Base-by-base conservation (phyloP, 225 moss, liverwort and hornwort genomes). In the Climacium dendroides region DNA sequence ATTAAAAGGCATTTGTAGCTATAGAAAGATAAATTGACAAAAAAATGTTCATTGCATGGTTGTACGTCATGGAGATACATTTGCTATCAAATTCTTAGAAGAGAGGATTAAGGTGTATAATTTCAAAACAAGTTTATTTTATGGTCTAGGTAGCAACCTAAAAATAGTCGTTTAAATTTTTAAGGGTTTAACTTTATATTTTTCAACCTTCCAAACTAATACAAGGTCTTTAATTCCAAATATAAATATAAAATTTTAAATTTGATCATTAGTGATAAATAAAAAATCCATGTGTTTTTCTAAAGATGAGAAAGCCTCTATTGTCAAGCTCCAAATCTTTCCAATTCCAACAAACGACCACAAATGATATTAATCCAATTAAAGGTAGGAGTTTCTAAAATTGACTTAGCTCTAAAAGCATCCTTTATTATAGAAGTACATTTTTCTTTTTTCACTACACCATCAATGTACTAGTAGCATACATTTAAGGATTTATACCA, bases 371-470 rank as follows among this genome's bases (percentile, higher is more conserved):
- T 45, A 45, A 45, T 8, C 8, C 6, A 45, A 45, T 45, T 45
- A 17, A 7, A 7, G 5, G 5, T 69, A 15, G 14, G 24, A 69
- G 1, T 1, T 2, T 7, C 25, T 24, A 24, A 24, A 14, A 23
- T 14, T 39, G 13, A 69, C 24, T 3, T 24, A 3, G 7, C 15
- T 39, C 41, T 69, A 13, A 14, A 69, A 15, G 25, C 0, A 0
- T 15, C 5, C 1, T 15, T 2, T 15, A 15, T 26, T 0, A 1
- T 0, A 15, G 1, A 15, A 5, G 0, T 9, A 26, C 6, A 29
- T 17, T 45, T 45, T 29, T 0, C 3, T 71, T 45, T 28, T 5
- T 10, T 17, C 16, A 45, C 0, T 2, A 0, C 3, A 28, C 43
- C 16, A 9, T 5, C 16, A 43, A 28, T 71, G 8, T 25, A 69